These are phyloP conservation scores for Phoenix dactylifera DNA, from an alignment of 176 grass and related monocot species.

Conservation along the genomic window DNA sequence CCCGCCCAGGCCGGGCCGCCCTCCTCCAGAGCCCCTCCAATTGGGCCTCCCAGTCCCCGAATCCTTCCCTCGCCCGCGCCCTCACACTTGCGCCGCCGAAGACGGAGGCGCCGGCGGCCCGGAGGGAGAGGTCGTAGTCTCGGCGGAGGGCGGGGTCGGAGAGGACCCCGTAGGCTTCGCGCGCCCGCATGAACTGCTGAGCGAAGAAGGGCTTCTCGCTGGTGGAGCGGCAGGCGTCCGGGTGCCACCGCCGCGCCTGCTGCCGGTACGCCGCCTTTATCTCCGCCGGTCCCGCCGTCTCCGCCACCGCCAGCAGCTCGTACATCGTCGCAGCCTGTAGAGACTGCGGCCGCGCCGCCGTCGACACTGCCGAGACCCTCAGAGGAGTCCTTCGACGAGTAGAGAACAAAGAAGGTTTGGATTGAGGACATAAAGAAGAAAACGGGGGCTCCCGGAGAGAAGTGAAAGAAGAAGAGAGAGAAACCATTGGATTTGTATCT, in stretches of 20 bases:
- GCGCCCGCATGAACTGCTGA: slow-evolving; percentile 55
- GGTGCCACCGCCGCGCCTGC: slow-evolving; percentile 64
- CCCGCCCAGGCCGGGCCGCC: not conserved
- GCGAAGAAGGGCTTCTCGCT: slow-evolving; percentile 17
- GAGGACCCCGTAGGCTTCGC: slow-evolving; percentile 78
- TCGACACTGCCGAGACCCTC: not conserved
- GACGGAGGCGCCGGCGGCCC: slow-evolving; percentile 15
- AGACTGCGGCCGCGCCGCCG: not conserved
- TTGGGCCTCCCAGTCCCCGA: slow-evolving; percentile 47
- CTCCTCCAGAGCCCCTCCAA: slow-evolving; percentile 41
- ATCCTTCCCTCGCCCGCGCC: slow-evolving; percentile 3
- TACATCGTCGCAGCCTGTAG: slow-evolving; percentile 35
- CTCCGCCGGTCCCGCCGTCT: slow-evolving; percentile 41
- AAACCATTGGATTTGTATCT: too few relatives aligned
- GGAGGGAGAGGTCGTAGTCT: slow-evolving; percentile 63
- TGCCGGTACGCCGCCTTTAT: slow-evolving; percentile 74
- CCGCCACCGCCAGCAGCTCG: slow-evolving; percentile 53
- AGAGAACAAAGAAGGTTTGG: too few relatives aligned
- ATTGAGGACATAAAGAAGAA: too few relatives aligned
- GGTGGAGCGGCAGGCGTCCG: slow-evolving; percentile 44
- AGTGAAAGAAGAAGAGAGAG: too few relatives aligned
- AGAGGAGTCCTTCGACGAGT: too few relatives aligned
- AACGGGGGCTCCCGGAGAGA: too few relatives aligned
- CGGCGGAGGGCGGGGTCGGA: slow-evolving; percentile 51
- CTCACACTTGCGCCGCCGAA: not conserved